Percentiles rank a stretch among this genome's conserved stretches.
Conservation (phyloP, 148 eudicot species). For the Cornus suecica region DNA sequence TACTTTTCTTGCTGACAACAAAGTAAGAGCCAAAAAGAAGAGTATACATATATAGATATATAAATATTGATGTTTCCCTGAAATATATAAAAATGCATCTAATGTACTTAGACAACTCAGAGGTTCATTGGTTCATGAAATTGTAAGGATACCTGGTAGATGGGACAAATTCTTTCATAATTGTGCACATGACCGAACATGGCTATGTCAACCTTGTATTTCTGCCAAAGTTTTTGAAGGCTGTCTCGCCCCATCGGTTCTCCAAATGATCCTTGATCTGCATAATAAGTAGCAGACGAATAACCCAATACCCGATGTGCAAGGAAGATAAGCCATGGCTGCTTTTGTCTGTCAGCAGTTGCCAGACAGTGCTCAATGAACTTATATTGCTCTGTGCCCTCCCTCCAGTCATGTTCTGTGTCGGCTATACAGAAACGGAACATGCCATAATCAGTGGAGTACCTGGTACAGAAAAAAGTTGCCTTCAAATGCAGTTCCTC, state of each 20-base stretch:
- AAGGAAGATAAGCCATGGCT: conserved; percentile 88
- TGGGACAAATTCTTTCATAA: conserved; percentile 88
- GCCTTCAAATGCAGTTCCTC: not conserved
- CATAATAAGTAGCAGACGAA: conserved; percentile 58
- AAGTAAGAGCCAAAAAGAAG: not conserved
- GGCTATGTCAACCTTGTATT: conserved; percentile 87
- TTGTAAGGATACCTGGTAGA: conserved; percentile 63
- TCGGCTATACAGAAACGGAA: conserved; percentile 89
- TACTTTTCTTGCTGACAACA: not conserved
- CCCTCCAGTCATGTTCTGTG: conserved; percentile 93
- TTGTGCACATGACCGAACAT: conserved; percentile 82
- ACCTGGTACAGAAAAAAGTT: conserved; percentile 38
- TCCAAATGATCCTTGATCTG: conserved; percentile 61
- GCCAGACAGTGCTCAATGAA: conserved; percentile 87
- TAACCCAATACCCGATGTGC: conserved; percentile 94
- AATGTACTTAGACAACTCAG: not conserved
- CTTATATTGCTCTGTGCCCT: conserved; percentile 78
- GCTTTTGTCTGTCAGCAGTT: conserved; percentile 81
- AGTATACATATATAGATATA: too few relatives aligned
- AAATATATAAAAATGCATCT: too few relatives aligned
- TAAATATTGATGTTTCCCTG: too few relatives aligned
- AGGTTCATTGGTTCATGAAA: not conserved
- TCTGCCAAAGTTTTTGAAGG: conserved; percentile 93
- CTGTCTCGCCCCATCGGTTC: conserved; percentile 98
- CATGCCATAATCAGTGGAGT: conserved; percentile 92